A percentile compares a stretch with the other conserved stretches of the same genome.
phyloP scores from a whole-genome alignment of 352 stramenopile genomes.

The Ophiocytium majus region DNA sequence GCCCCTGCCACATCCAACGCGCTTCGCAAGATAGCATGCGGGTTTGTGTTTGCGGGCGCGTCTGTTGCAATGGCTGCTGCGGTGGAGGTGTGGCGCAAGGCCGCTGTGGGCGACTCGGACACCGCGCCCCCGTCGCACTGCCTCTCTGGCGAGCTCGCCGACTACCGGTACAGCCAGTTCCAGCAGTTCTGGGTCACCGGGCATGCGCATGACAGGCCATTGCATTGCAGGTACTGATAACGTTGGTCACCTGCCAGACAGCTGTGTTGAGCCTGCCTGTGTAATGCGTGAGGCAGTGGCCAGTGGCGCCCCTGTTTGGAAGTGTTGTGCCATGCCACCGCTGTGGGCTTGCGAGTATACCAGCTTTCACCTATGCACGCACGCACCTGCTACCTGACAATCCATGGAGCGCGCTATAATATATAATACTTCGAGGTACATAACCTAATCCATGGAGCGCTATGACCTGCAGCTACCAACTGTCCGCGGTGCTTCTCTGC shows the following conservation, averaged over 20 bases:
- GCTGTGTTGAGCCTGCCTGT: too few relatives aligned
- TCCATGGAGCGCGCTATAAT: too few relatives aligned
- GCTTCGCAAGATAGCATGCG: slow-evolving; percentile 77
- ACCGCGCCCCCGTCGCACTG: not conserved
- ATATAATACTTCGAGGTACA: too few relatives aligned
- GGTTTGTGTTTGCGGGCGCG: slow-evolving; percentile 72
- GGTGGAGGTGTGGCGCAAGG: slow-evolving; percentile 71
- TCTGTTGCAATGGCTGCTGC: slow-evolving; percentile 54
- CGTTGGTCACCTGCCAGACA: not conserved
- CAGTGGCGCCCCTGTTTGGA: too few relatives aligned
- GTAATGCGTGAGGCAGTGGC: too few relatives aligned
- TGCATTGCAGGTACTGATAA: not conserved
- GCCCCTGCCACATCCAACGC: slow-evolving; percentile 72
- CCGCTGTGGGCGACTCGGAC: slow-evolving; percentile 26
- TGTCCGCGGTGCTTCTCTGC: not conserved
- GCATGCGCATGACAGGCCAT: not conserved
- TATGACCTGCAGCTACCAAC: too few relatives aligned
- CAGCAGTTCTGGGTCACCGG: not conserved
- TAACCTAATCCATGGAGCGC: too few relatives aligned
- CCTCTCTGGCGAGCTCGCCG: not conserved
- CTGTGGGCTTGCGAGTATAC: too few relatives aligned
- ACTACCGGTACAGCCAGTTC: not conserved
- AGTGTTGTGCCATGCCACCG: too few relatives aligned
- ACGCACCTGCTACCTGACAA: too few relatives aligned
- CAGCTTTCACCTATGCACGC: too few relatives aligned